phyloP scores from a whole-genome alignment of 2,329 filamentous ascomycete genomes.

The Zasmidium citrigriseum region DNA sequence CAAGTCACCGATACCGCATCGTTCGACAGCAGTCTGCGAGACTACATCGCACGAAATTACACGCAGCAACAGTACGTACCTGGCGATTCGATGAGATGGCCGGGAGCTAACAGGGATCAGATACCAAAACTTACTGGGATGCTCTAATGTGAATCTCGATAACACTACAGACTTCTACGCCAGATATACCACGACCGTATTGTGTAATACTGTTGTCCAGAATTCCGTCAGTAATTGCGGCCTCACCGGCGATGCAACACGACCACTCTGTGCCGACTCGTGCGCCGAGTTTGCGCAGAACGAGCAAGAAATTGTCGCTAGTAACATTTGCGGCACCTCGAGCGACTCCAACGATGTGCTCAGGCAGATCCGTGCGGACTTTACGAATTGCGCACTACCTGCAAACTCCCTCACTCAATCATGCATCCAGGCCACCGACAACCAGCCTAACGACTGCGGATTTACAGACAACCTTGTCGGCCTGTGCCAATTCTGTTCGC shows the following conservation, averaged over 20 bases:
- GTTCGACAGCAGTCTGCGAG: constrained; percentile 74
- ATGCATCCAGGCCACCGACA: constrained; percentile 75
- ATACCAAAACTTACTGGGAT: constrained; percentile 80
- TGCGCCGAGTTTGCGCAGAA: constrained; percentile 87
- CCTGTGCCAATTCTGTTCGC: constrained; percentile 82
- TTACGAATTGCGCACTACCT: constrained; percentile 83
- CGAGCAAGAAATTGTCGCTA: constrained; percentile 80
- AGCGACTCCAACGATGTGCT: constrained; percentile 59
- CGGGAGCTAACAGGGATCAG: constrained; percentile 53
- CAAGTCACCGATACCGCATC: constrained; percentile 73
- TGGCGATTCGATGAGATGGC: background rate
- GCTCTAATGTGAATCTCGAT: constrained; percentile 71
- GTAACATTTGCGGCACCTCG: constrained; percentile 71
- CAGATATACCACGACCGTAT: constrained; percentile 84
- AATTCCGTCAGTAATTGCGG: constrained; percentile 74
- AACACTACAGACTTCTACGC: constrained; percentile 85
- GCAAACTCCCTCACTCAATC: constrained; percentile 71
- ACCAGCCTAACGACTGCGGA: constrained; percentile 86
- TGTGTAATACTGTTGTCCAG: constrained; percentile 94
- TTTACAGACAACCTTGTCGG: constrained; percentile 71
- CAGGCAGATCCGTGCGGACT: constrained; percentile 84
- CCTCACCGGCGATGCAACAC: constrained; percentile 63
- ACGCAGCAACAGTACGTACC: constrained; percentile 71
- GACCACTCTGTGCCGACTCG: constrained; percentile 83
- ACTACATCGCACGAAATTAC: constrained; percentile 75